phyloP scores from a whole-genome alignment of 345 rosid species.

The Isatis tinctoria region DNA sequence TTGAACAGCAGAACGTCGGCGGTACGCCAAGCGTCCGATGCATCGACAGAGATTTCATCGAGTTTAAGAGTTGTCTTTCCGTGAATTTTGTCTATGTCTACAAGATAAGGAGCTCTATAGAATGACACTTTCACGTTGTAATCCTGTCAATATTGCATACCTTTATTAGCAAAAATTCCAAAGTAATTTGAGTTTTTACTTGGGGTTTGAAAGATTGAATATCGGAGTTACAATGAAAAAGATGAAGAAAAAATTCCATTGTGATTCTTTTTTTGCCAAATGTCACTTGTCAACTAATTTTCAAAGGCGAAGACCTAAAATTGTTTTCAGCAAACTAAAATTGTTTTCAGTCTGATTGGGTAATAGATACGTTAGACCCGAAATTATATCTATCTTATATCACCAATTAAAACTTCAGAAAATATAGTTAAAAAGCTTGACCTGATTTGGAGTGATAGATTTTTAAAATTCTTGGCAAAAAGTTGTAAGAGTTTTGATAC shows the following conservation, averaged over 20 bases:
- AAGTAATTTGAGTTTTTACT: neutral
- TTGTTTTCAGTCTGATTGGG: neutral
- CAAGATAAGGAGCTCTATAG: slow-evolving; percentile 81
- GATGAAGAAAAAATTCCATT: neutral
- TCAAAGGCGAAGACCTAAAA: neutral
- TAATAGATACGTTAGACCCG: neutral
- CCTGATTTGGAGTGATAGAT: neutral
- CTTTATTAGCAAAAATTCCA: neutral
- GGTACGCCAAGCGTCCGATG: slow-evolving; percentile 45
- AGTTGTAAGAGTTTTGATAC: neutral
- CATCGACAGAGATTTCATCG: slow-evolving; percentile 64
- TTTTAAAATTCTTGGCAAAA: neutral
- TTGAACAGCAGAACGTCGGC: slow-evolving; percentile 73
- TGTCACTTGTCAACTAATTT: neutral
- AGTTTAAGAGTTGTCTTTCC: slow-evolving; percentile 69
- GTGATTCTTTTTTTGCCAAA: neutral
- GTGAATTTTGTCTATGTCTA: slow-evolving; percentile 60
- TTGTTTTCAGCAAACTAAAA: neutral
- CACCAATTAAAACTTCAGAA: neutral
- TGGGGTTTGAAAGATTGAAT: neutral
- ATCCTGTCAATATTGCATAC: slow-evolving; percentile 48
- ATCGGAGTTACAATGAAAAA: neutral
- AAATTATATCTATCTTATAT: neutral
- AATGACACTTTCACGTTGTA: slow-evolving; percentile 62
- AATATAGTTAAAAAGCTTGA: too few species aligned